These are phyloP conservation scores for Sclerotinia glacialis DNA, from an alignment of 2,329 filamentous ascomycete species.

Conservation along the genomic window DNA sequence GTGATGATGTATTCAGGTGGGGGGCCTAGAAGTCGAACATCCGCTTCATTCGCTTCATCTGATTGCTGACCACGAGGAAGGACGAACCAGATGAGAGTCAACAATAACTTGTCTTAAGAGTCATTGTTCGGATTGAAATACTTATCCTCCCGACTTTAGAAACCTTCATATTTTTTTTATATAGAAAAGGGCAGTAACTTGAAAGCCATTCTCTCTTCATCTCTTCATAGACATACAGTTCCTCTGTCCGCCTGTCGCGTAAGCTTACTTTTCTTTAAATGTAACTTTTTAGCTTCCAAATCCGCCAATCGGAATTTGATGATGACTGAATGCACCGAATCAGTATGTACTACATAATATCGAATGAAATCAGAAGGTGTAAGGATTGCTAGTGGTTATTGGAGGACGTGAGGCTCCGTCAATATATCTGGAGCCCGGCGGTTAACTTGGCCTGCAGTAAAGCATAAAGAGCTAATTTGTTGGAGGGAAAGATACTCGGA, in stretches of 20 bases:
- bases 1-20: constrained; percentile 10
- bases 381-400: background rate
- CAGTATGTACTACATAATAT: background rate
- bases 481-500: background rate
- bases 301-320: background rate
- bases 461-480: background rate
- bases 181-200: background rate
- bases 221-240: background rate
- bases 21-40: background rate
- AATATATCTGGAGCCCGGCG: background rate
- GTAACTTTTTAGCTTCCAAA: background rate
- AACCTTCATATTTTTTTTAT: background rate
- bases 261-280: background rate
- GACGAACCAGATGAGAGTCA: background rate
- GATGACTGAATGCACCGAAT: background rate
- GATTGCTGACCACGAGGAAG: constrained; percentile 3
- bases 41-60: background rate
- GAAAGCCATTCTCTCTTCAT: background rate
- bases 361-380: background rate
- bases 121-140: background rate
- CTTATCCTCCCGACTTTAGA: background rate
- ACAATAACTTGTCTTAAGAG: background rate
- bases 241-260: background rate
- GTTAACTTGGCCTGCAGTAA: background rate
- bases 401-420: constrained; percentile 2